Base-by-base conservation (phyloP, 1,139 yeast genomes). In the Geotrichum fermentans region DNA sequence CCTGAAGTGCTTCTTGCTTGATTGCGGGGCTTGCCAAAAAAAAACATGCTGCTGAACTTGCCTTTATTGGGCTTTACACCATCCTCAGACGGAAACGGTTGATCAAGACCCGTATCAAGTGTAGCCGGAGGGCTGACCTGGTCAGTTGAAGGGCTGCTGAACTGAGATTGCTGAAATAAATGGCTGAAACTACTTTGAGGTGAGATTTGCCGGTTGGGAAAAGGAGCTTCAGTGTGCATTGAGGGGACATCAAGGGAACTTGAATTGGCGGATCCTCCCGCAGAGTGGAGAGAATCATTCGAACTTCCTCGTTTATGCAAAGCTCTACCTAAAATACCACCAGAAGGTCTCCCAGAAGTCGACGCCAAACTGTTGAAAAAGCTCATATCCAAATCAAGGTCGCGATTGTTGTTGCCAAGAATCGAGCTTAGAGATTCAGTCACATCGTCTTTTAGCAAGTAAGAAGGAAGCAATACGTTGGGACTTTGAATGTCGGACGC, bases 311-410 rank as follows among this genome's bases (percentile, higher is more conserved):
- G 43, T 18, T 50, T 37, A 24, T 56, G 56, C 33, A 59, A 45
- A 0, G 61, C 60, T 18, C 42, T 46, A 2, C 59, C 58, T 5
- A 61, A 50, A 40, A 60, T 51, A 2, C 55, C 40, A 3, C 55
- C 60, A 2, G 63, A 58, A 7, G 61, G 57, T 21, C 63, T 50
- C 21, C 26, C 37, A 5, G 43, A 6, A 13, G 37, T 6, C 10
- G 28, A 17, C 11, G 39, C 21, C 13, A 52, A 50, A 24, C 49
- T 44, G 8, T 61, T 57, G 45, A 58, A 51, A 2, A 62, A 63
- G 1, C 64, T 56, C 8, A 65, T 66, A 29, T 41, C 47, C 17
- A 32, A 18, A 10, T 40, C 48, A 10, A 24, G 20, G 20, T 10
- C 22, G 4, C 21, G n/a, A 10, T 18, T 33, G n/a, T 26, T 39